Percentiles rank a stretch among this genome's conserved stretches.
Evolutionary conservation across 495 filamentous ascomycete genomes (phyloP).

Genomic region (Penicillium longicatenatum): DNA sequence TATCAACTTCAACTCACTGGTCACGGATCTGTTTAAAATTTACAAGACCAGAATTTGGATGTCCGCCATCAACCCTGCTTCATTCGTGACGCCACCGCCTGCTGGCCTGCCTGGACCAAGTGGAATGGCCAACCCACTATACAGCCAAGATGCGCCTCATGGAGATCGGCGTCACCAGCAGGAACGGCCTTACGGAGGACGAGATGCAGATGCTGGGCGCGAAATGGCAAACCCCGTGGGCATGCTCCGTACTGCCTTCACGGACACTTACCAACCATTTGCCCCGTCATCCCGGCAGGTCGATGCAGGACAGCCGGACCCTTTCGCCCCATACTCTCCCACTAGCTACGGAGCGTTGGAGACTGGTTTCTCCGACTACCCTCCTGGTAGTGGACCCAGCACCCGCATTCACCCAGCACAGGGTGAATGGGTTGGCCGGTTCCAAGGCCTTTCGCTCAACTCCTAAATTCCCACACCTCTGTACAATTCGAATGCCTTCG

Average conservation of each 20-base stretch:
- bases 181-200: conserved; percentile 34
- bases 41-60: conserved; percentile 99
- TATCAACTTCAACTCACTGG: conserved; percentile 97
- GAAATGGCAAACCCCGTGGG: conserved; percentile 39
- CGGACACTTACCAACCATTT: conserved; percentile 43
- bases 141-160: conserved; percentile 33
- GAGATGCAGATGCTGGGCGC: conserved; percentile 33
- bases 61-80: conserved; percentile 97
- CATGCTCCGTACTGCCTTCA: conserved; percentile 37
- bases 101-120: conserved; percentile 59
- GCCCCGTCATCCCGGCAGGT: conserved; percentile 32
- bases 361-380: conserved; percentile 39
- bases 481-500: conserved; percentile 9
- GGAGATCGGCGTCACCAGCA: conserved; percentile 39
- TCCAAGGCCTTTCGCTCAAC: conserved; percentile 55
- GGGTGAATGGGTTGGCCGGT: conserved; percentile 47
- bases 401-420: conserved; percentile 41
- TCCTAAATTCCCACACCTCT: conserved; percentile 16
- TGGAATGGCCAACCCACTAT: conserved; percentile 33
- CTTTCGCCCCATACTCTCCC: conserved; percentile 38
- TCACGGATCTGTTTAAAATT: conserved; percentile 97
- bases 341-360: conserved; percentile 37
- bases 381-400: conserved; percentile 16
- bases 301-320: conserved; percentile 33
- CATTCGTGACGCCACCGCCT: conserved; percentile 79